These are phyloP conservation scores for Zygotorulaspora chibaensis DNA, from an alignment of 805 yeast species.

Conservation along the genomic window DNA sequence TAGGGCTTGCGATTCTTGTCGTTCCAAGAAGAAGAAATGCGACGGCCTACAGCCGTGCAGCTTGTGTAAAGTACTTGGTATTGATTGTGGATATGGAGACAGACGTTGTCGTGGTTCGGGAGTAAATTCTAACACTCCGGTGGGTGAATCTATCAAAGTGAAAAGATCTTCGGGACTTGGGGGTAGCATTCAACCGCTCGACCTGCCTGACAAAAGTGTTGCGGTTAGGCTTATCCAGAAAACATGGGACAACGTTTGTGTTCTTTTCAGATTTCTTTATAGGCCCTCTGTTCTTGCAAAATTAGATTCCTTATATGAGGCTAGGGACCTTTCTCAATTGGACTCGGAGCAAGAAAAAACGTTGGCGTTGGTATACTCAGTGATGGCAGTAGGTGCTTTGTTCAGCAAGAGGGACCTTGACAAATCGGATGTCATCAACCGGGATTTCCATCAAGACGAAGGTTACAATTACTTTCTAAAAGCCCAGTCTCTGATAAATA, in stretches of 20 bases:
- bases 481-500: constrained; percentile 73
- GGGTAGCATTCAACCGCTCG: constrained; percentile 2
- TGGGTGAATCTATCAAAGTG: background rate
- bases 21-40: constrained; percentile 73
- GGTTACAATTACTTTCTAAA: constrained; percentile 78
- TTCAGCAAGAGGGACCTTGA: constrained; percentile 53
- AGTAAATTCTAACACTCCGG: background rate
- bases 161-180: background rate
- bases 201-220: constrained; percentile 65
- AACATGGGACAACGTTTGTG: constrained; percentile 85
- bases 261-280: constrained; percentile 79
- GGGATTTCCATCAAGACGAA: constrained; percentile 54
- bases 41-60: constrained; percentile 76
- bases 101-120: constrained; percentile 2
- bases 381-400: constrained; percentile 84
- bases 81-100: constrained; percentile 7
- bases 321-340: constrained; percentile 55
- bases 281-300: constrained; percentile 75
- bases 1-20: constrained; percentile 71
- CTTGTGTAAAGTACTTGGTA: constrained; percentile 35
- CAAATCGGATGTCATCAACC: constrained; percentile 29
- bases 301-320: constrained; percentile 67
- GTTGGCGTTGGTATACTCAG: constrained; percentile 75
- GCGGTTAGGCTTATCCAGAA: constrained; percentile 68
- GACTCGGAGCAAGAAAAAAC: constrained; percentile 71